A percentile compares a stretch with the other conserved stretches of the same genome.
These are phyloP conservation scores for Yarrowia bubula DNA, from an alignment of 805 yeast genomes.

Conservation along the genomic window DNA sequence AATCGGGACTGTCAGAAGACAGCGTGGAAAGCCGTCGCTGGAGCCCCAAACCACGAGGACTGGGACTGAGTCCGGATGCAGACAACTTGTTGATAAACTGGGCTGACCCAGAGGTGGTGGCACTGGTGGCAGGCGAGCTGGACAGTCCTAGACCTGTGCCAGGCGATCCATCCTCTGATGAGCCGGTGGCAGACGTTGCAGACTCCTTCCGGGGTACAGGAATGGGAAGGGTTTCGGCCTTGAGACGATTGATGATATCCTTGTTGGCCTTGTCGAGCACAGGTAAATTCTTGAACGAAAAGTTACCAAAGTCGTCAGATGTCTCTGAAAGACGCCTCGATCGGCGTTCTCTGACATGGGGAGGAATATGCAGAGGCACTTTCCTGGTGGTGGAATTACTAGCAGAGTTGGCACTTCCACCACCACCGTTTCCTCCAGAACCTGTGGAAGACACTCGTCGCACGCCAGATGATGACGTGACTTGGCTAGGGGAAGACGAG, in stretches of 20 bases:
- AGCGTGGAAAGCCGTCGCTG: slow-evolving; percentile 1
- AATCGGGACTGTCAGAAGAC: slow-evolving; percentile 9
- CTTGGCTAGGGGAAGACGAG: not conserved
- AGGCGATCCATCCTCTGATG: slow-evolving; percentile 13
- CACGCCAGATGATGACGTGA: not conserved
- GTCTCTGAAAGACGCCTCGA: slow-evolving; percentile 66
- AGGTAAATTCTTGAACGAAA: slow-evolving; percentile 82
- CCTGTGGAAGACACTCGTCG: slow-evolving; percentile 13
- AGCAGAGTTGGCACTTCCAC: not conserved
- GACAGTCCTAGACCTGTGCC: slow-evolving; percentile 11
- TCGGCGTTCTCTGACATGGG: slow-evolving; percentile 62
- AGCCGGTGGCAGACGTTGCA: slow-evolving; percentile 1
- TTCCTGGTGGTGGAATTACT: not conserved
- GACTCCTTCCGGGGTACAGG: slow-evolving; percentile 20
- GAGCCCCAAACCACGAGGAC: slow-evolving; percentile 13
- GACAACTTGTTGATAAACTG: slow-evolving; percentile 18
- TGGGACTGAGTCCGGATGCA: slow-evolving; percentile 13
- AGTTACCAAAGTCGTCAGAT: slow-evolving; percentile 74
- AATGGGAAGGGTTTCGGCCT: slow-evolving; percentile 63
- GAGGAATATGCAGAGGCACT: slow-evolving; percentile 51
- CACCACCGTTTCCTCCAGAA: not conserved
- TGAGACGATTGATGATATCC: slow-evolving; percentile 83
- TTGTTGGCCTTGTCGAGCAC: slow-evolving; percentile 92
- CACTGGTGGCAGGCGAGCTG: slow-evolving; percentile 10
- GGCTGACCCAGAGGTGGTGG: not conserved